phyloP scores from a whole-genome alignment of 106 monocot species.

The Iris macrosiphon region DNA sequence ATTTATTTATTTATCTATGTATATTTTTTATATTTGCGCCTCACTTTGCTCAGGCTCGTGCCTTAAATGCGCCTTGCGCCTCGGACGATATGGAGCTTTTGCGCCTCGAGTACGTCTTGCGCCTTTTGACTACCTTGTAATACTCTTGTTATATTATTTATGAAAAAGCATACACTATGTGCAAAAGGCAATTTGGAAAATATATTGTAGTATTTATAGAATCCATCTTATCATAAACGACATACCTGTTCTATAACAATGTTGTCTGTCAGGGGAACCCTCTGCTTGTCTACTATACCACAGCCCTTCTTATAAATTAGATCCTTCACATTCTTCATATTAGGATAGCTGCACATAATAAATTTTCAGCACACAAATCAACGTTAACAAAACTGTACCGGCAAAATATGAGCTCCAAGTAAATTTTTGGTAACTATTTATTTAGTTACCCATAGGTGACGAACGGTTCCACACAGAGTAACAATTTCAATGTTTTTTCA shows the following conservation, averaged over 20 bases:
- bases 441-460: constrained; percentile 95
- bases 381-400: not conserved
- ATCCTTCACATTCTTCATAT: constrained; percentile 78
- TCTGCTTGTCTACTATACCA: constrained; percentile 45
- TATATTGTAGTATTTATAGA: too few relatives aligned
- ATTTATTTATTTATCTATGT: too few relatives aligned
- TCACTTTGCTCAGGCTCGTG: too few relatives aligned
- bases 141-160: too few relatives aligned
- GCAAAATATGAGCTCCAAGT: not conserved
- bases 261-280: constrained; percentile 81
- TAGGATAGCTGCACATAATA: constrained; percentile 64
- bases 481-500: constrained; percentile 40
- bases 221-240: not conserved
- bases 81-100: too few relatives aligned
- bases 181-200: too few relatives aligned
- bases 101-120: too few relatives aligned
- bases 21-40: too few relatives aligned
- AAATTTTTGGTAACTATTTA: too few relatives aligned
- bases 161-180: too few relatives aligned
- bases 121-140: too few relatives aligned
- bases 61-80: too few relatives aligned
- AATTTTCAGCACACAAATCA: not conserved
- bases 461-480: constrained; percentile 78
- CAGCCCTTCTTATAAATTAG: constrained; percentile 82
- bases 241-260: constrained; percentile 80